These are phyloP conservation scores for Sordariomycetes sp. DNA, from an alignment of 2,329 filamentous ascomycete genomes.

Conservation along the genomic window DNA sequence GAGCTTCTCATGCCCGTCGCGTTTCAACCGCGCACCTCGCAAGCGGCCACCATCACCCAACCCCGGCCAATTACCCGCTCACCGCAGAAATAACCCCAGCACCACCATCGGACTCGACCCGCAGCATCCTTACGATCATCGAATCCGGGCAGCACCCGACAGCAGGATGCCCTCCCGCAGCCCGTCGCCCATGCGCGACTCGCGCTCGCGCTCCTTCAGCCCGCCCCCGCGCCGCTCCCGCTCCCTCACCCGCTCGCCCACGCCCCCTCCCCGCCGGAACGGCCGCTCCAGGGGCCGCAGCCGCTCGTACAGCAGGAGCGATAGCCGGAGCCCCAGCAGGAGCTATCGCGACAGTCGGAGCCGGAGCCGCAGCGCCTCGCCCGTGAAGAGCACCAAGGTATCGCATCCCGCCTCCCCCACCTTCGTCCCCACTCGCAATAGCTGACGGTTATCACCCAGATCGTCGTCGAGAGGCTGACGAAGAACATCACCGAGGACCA, in stretches of 20 bases:
- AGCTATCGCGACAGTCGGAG: slow-evolving; percentile 16
- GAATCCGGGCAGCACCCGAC: background rate
- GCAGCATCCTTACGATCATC: background rate
- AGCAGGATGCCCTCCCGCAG: background rate
- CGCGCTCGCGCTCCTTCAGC: background rate
- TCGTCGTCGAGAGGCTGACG: slow-evolving; percentile 90
- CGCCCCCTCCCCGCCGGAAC: slow-evolving; percentile 21
- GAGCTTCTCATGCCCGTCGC: background rate
- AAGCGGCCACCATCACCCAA: background rate
- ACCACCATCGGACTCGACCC: background rate
- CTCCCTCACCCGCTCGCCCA: slow-evolving; percentile 15
- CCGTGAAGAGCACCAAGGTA: slow-evolving; percentile 42
- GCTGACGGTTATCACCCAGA: slow-evolving; percentile 35
- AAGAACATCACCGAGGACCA: slow-evolving; percentile 90
- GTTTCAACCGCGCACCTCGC: background rate
- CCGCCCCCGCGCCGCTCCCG: slow-evolving; percentile 2
- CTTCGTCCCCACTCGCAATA: background rate
- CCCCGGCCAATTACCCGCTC: background rate
- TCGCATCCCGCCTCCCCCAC: background rate
- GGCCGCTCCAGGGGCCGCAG: slow-evolving; percentile 20
- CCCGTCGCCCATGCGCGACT: background rate
- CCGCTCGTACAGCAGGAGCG: slow-evolving; percentile 16
- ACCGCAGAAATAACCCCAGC: background rate
- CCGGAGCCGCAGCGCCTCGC: slow-evolving; percentile 24
- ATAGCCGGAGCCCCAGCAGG: slow-evolving; percentile 20